A percentile compares a stretch with the other conserved stretches of the same genome.
These are phyloP conservation scores for Suillus discolor DNA, from an alignment of 768 basidiomycete genomes.

Conservation along the genomic window DNA sequence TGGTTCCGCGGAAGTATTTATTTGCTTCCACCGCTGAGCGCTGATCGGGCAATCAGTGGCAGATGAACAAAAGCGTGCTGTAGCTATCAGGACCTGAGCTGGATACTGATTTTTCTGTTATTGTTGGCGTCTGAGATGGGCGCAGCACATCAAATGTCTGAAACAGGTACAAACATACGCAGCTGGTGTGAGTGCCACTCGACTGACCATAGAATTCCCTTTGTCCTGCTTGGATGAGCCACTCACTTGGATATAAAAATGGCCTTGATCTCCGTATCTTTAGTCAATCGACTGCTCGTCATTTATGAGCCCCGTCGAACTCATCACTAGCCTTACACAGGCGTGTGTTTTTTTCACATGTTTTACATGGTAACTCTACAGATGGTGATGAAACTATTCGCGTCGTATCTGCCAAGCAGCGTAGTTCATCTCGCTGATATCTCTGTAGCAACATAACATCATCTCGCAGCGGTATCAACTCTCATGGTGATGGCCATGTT, in stretches of 20 bases:
- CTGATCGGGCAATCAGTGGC: constrained; percentile 16
- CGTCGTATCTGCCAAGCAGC: neutral
- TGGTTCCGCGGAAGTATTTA: constrained; percentile 30
- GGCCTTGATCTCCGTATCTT: too few relatives aligned
- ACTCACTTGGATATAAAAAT: too few relatives aligned
- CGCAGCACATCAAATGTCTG: constrained; percentile 17
- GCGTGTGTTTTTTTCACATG: too few relatives aligned
- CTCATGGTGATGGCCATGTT: constrained; percentile 30
- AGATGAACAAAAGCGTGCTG: neutral
- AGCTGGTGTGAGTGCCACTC: too few relatives aligned
- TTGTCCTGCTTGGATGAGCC: too few relatives aligned
- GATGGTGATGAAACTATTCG: neutral
- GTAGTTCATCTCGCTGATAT: neutral
- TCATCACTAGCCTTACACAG: too few relatives aligned
- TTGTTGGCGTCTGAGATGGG: neutral
- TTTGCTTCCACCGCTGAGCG: constrained; percentile 35
- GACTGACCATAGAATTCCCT: too few relatives aligned
- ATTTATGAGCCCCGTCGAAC: too few relatives aligned
- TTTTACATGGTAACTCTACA: neutral
- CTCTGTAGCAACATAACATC: constrained; percentile 14
- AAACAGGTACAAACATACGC: constrained; percentile 34
- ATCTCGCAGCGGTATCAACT: constrained; percentile 16
- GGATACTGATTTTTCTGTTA: neutral
- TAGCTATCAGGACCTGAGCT: neutral
- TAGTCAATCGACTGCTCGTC: too few relatives aligned